Evolutionary conservation across 2,329 filamentous ascomycete species (phyloP).

Genomic region (Epichloe scottii): DNA sequence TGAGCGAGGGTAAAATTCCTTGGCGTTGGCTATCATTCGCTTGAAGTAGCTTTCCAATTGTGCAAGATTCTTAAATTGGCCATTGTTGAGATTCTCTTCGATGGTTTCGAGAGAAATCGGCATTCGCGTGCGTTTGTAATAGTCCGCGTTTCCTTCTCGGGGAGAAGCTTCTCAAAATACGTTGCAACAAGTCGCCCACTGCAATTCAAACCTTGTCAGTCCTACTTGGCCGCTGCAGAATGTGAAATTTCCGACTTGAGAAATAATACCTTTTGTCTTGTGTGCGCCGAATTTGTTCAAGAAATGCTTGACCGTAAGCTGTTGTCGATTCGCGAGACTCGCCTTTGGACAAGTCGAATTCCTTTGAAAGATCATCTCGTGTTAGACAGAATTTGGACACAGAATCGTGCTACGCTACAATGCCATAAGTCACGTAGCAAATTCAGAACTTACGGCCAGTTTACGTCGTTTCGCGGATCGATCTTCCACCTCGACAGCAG

Average conservation of each 20-base stretch:
- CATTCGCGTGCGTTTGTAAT: conserved; percentile 65
- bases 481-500: conserved; percentile 34
- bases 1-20: conserved; percentile 65
- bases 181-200: conserved; percentile 64
- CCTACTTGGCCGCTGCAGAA: background rate
- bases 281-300: conserved; percentile 63
- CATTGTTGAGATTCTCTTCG: conserved; percentile 58
- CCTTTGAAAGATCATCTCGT: conserved; percentile 11
- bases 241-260: background rate
- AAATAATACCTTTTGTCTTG: conserved; percentile 64
- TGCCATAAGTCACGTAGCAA: background rate
- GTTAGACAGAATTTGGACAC: background rate
- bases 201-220: conserved; percentile 1
- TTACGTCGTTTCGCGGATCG: conserved; percentile 44
- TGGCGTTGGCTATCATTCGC: conserved; percentile 77
- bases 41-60: conserved; percentile 76
- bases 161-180: conserved; percentile 61
- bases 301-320: conserved; percentile 57
- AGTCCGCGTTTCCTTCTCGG: conserved; percentile 53
- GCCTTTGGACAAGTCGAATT: conserved; percentile 37
- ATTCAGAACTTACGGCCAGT: conserved; percentile 29
- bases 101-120: conserved; percentile 69
- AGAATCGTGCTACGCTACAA: too few species aligned
- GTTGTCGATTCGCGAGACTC: conserved; percentile 60
- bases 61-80: conserved; percentile 58